Percentiles rank a stretch among this genome's conserved stretches.
These are phyloP conservation scores for Fraxinus anomala DNA, from an alignment of 257 asterid genomes.

Conservation along the genomic window DNA sequence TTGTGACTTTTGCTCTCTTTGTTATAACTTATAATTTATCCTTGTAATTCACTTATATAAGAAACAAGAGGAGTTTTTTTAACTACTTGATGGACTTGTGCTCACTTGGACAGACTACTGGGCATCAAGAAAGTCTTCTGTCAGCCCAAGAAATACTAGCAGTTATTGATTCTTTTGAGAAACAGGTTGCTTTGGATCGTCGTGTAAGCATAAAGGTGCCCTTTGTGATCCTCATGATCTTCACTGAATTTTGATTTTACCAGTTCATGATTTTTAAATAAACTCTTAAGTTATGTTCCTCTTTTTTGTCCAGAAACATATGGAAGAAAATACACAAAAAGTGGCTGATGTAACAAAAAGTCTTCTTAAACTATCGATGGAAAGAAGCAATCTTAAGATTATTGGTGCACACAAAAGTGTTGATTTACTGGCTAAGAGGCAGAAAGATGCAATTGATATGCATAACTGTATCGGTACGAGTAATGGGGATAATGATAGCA, in stretches of 20 bases:
- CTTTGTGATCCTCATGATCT: constrained; percentile 25
- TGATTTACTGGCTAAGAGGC: constrained; percentile 84
- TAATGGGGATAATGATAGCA: constrained; percentile 64
- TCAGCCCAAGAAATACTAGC: constrained; percentile 49
- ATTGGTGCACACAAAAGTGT: constrained; percentile 47
- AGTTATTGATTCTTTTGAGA: constrained; percentile 58
- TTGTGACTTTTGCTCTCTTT: constrained; percentile 13
- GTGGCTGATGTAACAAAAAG: constrained; percentile 50
- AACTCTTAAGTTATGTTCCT: constrained; percentile 26
- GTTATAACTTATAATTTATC: background rate
- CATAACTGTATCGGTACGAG: constrained; percentile 69
- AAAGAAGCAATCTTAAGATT: constrained; percentile 54
- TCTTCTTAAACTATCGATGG: constrained; percentile 56
- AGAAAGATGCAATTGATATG: constrained; percentile 80
- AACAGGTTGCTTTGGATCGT: constrained; percentile 61
- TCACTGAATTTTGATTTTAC: constrained; percentile 21
- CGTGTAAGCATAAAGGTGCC: constrained; percentile 65
- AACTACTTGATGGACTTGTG: constrained; percentile 26
- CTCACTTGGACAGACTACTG: constrained; percentile 45
- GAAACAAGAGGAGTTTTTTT: constrained; percentile 3
- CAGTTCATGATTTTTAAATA: constrained; percentile 22
- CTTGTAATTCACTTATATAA: background rate
- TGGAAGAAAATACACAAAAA: constrained; percentile 67
- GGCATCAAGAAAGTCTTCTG: constrained; percentile 41
- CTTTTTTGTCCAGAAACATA: constrained; percentile 55